Conservation (phyloP, 1,284 basidiomycete genomes). For the Pseudozyma sp. region DNA sequence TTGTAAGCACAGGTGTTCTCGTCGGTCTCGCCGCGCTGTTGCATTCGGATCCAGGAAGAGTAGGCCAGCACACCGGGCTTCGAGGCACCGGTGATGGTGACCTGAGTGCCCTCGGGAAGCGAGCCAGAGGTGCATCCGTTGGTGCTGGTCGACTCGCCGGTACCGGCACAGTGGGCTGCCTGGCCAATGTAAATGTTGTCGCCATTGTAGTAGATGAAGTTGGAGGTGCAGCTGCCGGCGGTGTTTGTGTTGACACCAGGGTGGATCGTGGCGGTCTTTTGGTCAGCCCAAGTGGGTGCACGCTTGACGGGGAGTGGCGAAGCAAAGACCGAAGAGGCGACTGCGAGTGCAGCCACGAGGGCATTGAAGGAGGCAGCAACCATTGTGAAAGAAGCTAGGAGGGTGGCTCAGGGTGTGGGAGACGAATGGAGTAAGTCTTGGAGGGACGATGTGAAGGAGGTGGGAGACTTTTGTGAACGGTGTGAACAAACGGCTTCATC, state of each 20-base stretch:
- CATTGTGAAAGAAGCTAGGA: conserved; percentile 13
- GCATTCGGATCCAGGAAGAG: conserved; percentile 54
- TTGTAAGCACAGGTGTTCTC: conserved; percentile 52
- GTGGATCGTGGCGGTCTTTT: conserved; percentile 41
- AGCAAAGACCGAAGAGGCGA: conserved; percentile 19
- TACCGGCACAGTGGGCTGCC: conserved; percentile 52
- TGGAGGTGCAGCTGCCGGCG: conserved; percentile 50
- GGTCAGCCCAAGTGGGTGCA: conserved; percentile 43
- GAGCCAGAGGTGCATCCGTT: conserved; percentile 46
- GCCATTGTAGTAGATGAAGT: conserved; percentile 53
- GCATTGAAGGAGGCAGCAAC: conserved; percentile 23
- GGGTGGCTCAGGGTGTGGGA: not conserved
- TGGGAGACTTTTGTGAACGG: too few species aligned
- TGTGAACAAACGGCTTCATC: too few species aligned
- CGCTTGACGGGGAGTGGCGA: conserved; percentile 26
- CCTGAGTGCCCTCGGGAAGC: conserved; percentile 48
- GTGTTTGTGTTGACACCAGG: conserved; percentile 59
- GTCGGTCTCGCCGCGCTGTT: conserved; percentile 46
- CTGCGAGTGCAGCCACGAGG: conserved; percentile 17
- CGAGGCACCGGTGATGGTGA: conserved; percentile 52
- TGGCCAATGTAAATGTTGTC: conserved; percentile 51
- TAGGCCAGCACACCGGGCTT: conserved; percentile 46
- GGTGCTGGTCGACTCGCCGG: conserved; percentile 41
- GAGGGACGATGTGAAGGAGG: too few species aligned
- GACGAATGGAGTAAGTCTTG: not conserved